Percentiles rank a stretch among this genome's conserved stretches.
phyloP scores from a whole-genome alignment of 371 early-diverging fungal genomes.

The Syncephalastrum racemosum region DNA sequence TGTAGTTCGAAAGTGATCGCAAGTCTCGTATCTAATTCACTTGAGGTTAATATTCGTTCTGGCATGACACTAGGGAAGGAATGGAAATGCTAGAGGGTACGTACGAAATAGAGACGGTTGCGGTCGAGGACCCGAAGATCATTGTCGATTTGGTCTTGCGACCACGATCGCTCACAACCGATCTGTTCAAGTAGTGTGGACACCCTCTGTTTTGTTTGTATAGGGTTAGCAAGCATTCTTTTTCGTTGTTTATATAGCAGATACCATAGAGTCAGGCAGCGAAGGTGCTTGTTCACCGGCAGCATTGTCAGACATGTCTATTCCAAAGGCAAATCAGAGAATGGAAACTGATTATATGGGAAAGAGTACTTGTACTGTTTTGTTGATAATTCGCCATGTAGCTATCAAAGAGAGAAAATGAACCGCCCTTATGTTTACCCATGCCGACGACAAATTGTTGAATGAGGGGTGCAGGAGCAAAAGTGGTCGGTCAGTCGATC shows the following conservation, averaged over 20 bases:
- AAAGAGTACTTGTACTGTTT: not conserved
- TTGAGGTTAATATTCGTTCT: too few relatives aligned
- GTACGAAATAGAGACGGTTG: constrained; percentile 56
- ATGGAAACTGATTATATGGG: not conserved
- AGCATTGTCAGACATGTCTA: not conserved
- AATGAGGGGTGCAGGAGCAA: too few relatives aligned
- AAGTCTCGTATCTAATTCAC: constrained; percentile 49
- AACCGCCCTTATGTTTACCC: constrained; percentile 20
- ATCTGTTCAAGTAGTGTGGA: constrained; percentile 65
- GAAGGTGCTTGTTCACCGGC: not conserved
- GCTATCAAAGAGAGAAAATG: constrained; percentile 10
- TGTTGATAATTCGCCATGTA: constrained; percentile 2
- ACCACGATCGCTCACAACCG: constrained; percentile 62
- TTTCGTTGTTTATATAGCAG: not conserved
- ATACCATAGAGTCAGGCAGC: constrained; percentile 12
- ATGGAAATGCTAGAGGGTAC: too few relatives aligned
- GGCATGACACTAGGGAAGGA: too few relatives aligned
- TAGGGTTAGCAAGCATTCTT: not conserved
- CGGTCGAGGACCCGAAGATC: constrained; percentile 52
- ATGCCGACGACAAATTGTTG: constrained; percentile 8
- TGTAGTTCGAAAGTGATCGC: constrained; percentile 56
- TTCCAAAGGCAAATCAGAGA: not conserved
- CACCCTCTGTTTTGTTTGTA: constrained; percentile 39
- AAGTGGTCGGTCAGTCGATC: too few relatives aligned
- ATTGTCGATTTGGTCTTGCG: constrained; percentile 51